Base-by-base conservation (phyloP, 805 yeast genomes). In the Candida argentea region DNA sequence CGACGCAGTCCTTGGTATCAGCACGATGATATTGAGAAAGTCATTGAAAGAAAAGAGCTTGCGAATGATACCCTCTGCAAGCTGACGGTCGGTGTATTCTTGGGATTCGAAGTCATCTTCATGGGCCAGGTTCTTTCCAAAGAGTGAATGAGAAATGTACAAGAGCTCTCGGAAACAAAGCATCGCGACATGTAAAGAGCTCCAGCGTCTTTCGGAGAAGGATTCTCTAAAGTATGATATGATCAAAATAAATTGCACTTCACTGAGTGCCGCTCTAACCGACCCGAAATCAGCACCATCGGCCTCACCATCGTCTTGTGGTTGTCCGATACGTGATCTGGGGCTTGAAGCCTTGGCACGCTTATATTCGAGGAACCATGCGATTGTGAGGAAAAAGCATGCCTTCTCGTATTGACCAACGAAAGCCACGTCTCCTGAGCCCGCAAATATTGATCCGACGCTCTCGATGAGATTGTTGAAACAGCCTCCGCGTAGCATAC, bases 281-380 rank as follows among this genome's bases (percentile, higher is more conserved):
- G 70, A 57, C 1, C 65, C 68, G 40, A 54, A 61, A 22, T 58
- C 57, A 4, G 51, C 22, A 9, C 32, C 25, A 27, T 55, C 59
- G 21, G 49, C 55, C 9, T 33, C 44, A 7, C 37, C 29, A 19
- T 16, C n/a, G 5, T 16, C 26, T 3, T 6, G 25, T 11, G 13
- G 18, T 23, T 18, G 20, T 19, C 22, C 20, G 5, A 27, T 22
- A 16, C 30, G 39, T n/a, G n/a, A n/a, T n/a, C n/a, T n/a, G n/a
- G n/a, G n/a, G n/a, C n/a, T n/a, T n/a, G n/a, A n/a, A n/a, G n/a
- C n/a, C 25, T 40, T 37, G 27, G 49, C 52, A 13, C 79, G 56
- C 40, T 80, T 84, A 34, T 73, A 84, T 19, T 67, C 66, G 26
- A 85, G 56, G 40, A 85, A 77, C 95, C 96, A 89, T 1, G 83